Evolutionary conservation across 148 eudicot species (phyloP).

Genomic region (Simmondsia chinensis): DNA sequence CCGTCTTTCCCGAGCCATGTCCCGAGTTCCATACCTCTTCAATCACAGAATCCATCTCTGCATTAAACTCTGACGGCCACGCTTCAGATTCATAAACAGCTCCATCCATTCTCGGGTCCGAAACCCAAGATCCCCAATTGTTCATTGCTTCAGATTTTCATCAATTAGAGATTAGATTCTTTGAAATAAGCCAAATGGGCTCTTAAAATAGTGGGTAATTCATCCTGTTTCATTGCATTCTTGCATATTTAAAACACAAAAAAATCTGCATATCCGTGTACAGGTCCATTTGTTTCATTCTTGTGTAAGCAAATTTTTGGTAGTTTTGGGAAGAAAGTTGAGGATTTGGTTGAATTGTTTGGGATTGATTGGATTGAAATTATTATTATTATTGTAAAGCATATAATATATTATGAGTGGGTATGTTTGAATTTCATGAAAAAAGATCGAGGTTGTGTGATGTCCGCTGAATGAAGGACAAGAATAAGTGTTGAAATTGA

Average conservation of each 20-base stretch:
- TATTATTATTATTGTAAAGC: too few species aligned
- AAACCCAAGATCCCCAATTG: not conserved
- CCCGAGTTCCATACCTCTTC: constrained; percentile 25
- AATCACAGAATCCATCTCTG: constrained; percentile 13
- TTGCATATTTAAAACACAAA: constrained; percentile 23
- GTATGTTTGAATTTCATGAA: too few species aligned
- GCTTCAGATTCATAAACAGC: constrained; percentile 12
- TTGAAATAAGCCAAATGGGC: constrained; percentile 20
- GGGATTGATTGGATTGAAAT: too few species aligned
- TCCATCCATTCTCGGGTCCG: constrained; percentile 5
- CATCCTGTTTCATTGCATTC: constrained; percentile 18
- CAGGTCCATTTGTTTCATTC: constrained; percentile 57
- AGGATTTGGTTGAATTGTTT: too few species aligned
- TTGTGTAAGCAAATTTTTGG: constrained; percentile 48
- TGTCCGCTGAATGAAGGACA: too few species aligned
- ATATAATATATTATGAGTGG: too few species aligned
- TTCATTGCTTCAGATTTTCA: constrained; percentile 4
- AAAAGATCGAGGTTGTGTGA: too few species aligned
- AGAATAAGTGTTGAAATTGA: too few species aligned
- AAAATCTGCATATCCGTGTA: constrained; percentile 35
- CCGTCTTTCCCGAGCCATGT: constrained; percentile 37
- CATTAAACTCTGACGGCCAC: constrained; percentile 16
- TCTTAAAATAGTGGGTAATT: constrained; percentile 15
- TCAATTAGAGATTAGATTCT: constrained; percentile 27
- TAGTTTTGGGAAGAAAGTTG: constrained; percentile 23